Percentiles rank a stretch among this genome's conserved stretches.
phyloP scores from a whole-genome alignment of 1,284 basidiomycete species.

The Coniferiporia sulphurascens region DNA sequence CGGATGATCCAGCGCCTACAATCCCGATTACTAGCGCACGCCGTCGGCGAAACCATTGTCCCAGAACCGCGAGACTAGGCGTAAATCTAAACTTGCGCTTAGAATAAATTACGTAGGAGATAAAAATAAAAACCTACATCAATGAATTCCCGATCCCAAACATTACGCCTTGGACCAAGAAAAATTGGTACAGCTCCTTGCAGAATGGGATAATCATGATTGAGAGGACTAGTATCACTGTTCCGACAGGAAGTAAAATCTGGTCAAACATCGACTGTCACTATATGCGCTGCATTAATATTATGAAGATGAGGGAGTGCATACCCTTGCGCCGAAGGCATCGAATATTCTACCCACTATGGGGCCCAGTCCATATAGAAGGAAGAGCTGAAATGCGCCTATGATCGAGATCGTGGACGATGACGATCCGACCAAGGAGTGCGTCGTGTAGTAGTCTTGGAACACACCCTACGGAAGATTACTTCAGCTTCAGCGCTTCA shows the following conservation, averaged over 20 bases:
- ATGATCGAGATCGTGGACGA: constrained; percentile 43
- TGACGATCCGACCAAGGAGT: constrained; percentile 31
- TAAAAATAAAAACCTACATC: constrained; percentile 27
- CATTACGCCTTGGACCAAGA: constrained; percentile 34
- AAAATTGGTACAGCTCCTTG: constrained; percentile 31
- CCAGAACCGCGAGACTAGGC: constrained; percentile 49
- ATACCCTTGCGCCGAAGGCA: constrained; percentile 27
- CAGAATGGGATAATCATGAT: constrained; percentile 36
- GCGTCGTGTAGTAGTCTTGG: constrained; percentile 39
- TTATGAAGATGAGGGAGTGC: background rate
- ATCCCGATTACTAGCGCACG: constrained; percentile 57
- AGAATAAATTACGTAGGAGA: constrained; percentile 2
- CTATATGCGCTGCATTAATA: constrained; percentile 6
- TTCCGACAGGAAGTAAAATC: constrained; percentile 30
- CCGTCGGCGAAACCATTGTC: constrained; percentile 50
- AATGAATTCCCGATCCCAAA: constrained; percentile 34
- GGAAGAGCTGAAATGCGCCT: constrained; percentile 42
- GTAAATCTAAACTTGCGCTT: constrained; percentile 46
- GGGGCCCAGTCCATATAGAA: constrained; percentile 33
- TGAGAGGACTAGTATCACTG: constrained; percentile 30
- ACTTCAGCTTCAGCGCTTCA: background rate
- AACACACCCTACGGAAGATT: constrained; percentile 32
- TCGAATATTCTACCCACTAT: constrained; percentile 36
- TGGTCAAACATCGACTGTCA: constrained; percentile 8
- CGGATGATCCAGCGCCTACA: constrained; percentile 41